Percentiles rank a stretch among this genome's conserved stretches.
phyloP scores from a whole-genome alignment of 108 stramenopile species.

The Bacterosira constricta region DNA sequence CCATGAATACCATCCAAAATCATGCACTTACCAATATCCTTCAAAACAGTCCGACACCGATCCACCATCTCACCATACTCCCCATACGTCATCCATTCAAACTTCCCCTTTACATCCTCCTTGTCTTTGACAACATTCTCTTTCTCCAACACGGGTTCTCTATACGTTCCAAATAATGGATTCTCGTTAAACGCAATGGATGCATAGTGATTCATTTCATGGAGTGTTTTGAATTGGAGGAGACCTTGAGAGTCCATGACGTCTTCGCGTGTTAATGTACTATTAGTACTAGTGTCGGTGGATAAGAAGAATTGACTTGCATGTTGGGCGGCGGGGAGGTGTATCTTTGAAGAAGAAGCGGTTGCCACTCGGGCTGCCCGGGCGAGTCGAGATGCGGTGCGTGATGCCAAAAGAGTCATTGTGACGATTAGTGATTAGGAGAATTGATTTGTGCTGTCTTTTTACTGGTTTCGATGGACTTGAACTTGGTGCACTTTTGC shows the following conservation, averaged over 20 bases:
- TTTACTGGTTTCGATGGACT: too few species aligned
- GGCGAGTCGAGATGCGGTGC: conserved; percentile 23
- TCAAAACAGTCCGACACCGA: conserved; percentile 68
- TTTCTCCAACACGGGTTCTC: conserved; percentile 4
- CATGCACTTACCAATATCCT: conserved; percentile 82
- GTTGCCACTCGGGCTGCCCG: conserved; percentile 2
- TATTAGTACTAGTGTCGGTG: background rate
- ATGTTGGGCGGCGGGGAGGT: background rate
- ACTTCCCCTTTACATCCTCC: conserved; percentile 37
- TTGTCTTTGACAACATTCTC: conserved; percentile 47
- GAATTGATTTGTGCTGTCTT: too few species aligned
- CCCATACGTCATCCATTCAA: conserved; percentile 78
- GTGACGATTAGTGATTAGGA: background rate
- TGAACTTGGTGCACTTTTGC: too few species aligned
- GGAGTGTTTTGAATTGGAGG: conserved; percentile 70
- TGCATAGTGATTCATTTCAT: conserved; percentile 73
- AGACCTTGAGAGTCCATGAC: conserved; percentile 66
- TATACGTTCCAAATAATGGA: conserved; percentile 77
- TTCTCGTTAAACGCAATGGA: conserved; percentile 68
- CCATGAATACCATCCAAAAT: too few species aligned
- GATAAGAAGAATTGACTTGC: background rate
- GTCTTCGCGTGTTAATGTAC: conserved; percentile 51
- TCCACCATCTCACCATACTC: conserved; percentile 72
- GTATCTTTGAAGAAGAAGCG: background rate
- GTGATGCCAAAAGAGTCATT: conserved; percentile 33